Conservation (phyloP, 202 grass and related monocot species). For the Setaria viridis region DNA sequence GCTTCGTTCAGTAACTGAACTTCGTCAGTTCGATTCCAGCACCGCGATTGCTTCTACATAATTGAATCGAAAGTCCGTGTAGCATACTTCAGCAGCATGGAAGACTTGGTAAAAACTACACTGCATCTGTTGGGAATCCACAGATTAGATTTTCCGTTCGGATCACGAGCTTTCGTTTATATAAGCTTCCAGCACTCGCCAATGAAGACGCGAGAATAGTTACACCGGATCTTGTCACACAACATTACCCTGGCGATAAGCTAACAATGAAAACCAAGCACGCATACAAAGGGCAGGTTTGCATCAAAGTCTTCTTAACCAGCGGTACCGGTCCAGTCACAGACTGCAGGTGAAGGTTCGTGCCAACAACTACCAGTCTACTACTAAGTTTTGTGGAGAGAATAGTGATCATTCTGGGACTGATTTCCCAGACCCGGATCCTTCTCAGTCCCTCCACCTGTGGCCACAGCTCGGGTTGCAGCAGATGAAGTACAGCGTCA, state of each 20-base stretch:
- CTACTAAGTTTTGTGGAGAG: neutral
- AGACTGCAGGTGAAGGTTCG: slow-evolving; percentile 1
- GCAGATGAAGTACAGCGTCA: slow-evolving; percentile 88
- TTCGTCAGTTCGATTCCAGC: no score
- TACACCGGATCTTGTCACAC: no score
- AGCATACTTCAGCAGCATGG: no score
- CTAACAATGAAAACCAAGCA: neutral
- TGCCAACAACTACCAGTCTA: neutral
- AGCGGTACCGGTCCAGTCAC: neutral
- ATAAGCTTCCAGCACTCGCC: neutral
- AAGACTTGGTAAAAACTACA: neutral
- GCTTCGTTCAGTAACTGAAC: no score
- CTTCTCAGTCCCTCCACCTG: slow-evolving; percentile 80
- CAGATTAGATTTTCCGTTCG: neutral
- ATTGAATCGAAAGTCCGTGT: no score
- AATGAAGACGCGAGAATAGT: neutral
- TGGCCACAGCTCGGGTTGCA: slow-evolving; percentile 90
- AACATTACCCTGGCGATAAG: neutral
- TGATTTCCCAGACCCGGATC: neutral
- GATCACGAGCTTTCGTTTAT: neutral
- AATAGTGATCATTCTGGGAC: neutral
- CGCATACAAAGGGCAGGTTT: neutral
- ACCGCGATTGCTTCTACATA: no score
- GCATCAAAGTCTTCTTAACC: neutral
- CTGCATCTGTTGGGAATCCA: neutral